Evolutionary conservation across 192 early-diverging fungal genomes (phyloP), one percentile per base, ranked within the genome.

Genomic region (Chytriomyces hyalinus): DNA sequence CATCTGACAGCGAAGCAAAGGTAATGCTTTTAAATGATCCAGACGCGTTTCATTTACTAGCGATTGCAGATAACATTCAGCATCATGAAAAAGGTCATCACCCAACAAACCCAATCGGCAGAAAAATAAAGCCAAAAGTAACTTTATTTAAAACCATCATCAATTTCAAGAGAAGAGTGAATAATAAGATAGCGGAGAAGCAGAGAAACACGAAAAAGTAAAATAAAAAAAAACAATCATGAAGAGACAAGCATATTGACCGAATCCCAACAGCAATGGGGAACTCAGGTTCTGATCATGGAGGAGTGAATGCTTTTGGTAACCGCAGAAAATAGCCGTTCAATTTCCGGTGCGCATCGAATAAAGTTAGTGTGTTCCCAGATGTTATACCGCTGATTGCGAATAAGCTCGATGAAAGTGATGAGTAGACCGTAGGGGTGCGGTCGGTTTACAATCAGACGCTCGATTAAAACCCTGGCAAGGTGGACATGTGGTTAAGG

Each of bases 351-450:
- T 11, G 92, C 90, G 71, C 91, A 90, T 59, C 90, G 80, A 53
- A 88, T 86, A 70, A 88, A 88, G 76, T 79, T 83, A 5, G 81
- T 85, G 82, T 91, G 91, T 67, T 82, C 87, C 93, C 93, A 94
- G 84, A 94, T 92, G 53, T 88, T 85, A 80, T 90, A 94, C 64
- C 86, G 87, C 59, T 93, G 93, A 81, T 98, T 97, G 75, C 94
- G 93, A 82, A 99, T 93, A 76, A 99, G 82, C 82, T 99, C 97
- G 67, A 98, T 99, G 78, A 99, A 95, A 26, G 97, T 98, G 20
- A 98, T 94, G 73, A 99, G 85, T 72, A 99, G 87, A 13, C 97
- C 97, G 92, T 97, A 98, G 62, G 97, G 97, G 84, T 97, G 95
- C 24, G 97, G 97, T 59, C 96, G 87, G 85, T 96, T 97, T 11